A percentile compares a stretch with the other conserved stretches of the same genome.
phyloP scores from a whole-genome alignment of 2,329 filamentous ascomycete genomes.

The Ascochyta viciae-villosae region DNA sequence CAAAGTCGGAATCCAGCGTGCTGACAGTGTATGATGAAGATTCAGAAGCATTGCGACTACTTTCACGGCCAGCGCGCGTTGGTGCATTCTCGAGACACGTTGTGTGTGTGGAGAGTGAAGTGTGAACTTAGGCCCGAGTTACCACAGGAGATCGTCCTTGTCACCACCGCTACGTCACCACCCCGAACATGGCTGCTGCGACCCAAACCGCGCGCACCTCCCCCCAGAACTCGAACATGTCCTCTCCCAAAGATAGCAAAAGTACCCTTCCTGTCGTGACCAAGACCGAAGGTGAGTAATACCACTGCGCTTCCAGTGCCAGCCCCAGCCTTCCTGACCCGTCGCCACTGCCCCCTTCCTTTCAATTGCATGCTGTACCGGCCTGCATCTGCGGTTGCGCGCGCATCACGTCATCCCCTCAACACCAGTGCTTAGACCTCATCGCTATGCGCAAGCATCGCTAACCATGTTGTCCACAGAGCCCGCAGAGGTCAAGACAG shows the following conservation, averaged over 20 bases:
- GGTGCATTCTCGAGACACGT: slow-evolving; percentile 23
- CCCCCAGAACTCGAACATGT: slow-evolving; percentile 48
- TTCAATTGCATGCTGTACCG: neutral
- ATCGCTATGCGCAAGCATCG: slow-evolving; percentile 19
- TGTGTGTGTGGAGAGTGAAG: slow-evolving; percentile 36
- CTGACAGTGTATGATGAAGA: slow-evolving; percentile 9
- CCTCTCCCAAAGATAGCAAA: slow-evolving; percentile 49
- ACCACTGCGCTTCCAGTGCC: neutral
- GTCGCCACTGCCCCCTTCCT: slow-evolving; percentile 4
- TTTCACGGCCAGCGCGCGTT: slow-evolving; percentile 17
- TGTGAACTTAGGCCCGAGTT: slow-evolving; percentile 32
- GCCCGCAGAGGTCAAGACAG: slow-evolving; percentile 29
- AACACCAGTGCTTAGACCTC: neutral
- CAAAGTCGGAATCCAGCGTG: neutral
- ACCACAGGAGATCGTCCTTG: slow-evolving; percentile 36
- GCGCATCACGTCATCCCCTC: slow-evolving; percentile 22
- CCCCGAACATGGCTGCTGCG: slow-evolving; percentile 44
- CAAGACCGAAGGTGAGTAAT: slow-evolving; percentile 46
- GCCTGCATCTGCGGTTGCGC: slow-evolving; percentile 15
- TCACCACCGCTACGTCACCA: slow-evolving; percentile 47
- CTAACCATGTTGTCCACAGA: slow-evolving; percentile 34
- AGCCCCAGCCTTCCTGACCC: slow-evolving; percentile 5
- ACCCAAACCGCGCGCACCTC: slow-evolving; percentile 44
- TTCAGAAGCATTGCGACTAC: neutral
- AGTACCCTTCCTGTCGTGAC: slow-evolving; percentile 40